Evolutionary conservation across 2,329 filamentous ascomycete species (phyloP).

Genomic region (Nemania bipapillata): DNA sequence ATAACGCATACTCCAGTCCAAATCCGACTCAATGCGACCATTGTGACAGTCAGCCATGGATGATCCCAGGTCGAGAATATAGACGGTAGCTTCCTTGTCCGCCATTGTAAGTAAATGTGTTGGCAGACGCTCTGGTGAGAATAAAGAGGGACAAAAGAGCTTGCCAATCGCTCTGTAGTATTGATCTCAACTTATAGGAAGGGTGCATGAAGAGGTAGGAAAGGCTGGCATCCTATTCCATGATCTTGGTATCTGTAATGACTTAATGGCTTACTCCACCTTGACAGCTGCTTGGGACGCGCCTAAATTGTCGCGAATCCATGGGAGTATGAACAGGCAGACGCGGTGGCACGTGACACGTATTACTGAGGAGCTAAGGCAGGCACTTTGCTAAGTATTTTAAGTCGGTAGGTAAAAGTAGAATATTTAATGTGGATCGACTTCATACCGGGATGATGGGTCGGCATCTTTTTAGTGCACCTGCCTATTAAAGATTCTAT

Average conservation of each 20-base stretch:
- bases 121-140: constrained; percentile 3
- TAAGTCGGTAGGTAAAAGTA: no score
- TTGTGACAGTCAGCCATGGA: constrained; percentile 81
- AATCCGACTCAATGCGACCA: constrained; percentile 79
- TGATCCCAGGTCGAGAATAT: constrained; percentile 85
- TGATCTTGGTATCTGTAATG: background rate
- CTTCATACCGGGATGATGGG: background rate
- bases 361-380: no score
- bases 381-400: background rate
- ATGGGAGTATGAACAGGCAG: constrained; percentile 38
- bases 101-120: constrained; percentile 71
- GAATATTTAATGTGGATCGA: no score
- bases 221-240: background rate
- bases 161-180: constrained; percentile 1
- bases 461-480: no score
- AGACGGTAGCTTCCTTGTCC: constrained; percentile 91
- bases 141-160: constrained; percentile 15
- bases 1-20: constrained; percentile 91
- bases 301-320: constrained; percentile 29
- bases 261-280: constrained; percentile 22
- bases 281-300: constrained; percentile 40
- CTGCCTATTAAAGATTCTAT: no score
- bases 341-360: constrained; percentile 47
- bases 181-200: constrained; percentile 4
- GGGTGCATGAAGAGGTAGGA: background rate